phyloP scores from a whole-genome alignment of 2,329 filamentous ascomycete genomes.

The Apiospora marii region DNA sequence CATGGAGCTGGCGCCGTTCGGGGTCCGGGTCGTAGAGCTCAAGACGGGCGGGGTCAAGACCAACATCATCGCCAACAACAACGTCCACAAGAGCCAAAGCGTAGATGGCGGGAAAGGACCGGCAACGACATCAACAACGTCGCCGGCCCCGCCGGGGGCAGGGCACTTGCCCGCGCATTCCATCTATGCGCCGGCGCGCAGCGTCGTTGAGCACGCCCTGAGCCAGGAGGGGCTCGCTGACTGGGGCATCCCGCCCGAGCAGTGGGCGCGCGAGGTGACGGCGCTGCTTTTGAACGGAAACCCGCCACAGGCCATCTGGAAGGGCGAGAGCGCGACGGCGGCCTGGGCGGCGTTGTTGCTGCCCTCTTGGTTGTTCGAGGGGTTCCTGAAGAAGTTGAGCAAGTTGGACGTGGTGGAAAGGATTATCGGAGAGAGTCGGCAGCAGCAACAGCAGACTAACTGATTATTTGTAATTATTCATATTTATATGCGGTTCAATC shows the following conservation, averaged over 20 bases:
- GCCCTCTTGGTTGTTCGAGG: neutral
- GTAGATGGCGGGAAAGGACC: neutral
- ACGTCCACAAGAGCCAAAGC: constrained; percentile 1
- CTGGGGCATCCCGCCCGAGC: constrained; percentile 11
- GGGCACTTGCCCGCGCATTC: neutral
- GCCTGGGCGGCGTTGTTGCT: neutral
- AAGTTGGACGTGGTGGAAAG: constrained; percentile 9
- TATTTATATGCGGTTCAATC: neutral
- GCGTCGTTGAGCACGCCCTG: constrained; percentile 17
- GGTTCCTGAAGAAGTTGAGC: neutral
- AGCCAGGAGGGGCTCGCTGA: neutral
- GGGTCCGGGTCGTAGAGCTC: constrained; percentile 38
- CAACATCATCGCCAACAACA: constrained; percentile 28
- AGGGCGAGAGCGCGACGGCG: neutral
- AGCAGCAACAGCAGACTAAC: neutral
- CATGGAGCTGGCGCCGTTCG: constrained; percentile 43
- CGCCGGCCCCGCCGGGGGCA: neutral
- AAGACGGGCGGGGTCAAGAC: constrained; percentile 28
- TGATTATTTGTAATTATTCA: neutral
- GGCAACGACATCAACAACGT: no score
- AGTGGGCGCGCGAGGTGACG: constrained; percentile 1
- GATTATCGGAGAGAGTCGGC: neutral
- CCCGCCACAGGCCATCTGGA: constrained; percentile 18
- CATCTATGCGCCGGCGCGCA: constrained; percentile 21
- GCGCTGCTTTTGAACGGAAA: neutral